A percentile compares a stretch with the other conserved stretches of the same genome.
Conservation (phyloP, 805 yeast genomes). For the Saccharomycopsis fodiens region DNA sequence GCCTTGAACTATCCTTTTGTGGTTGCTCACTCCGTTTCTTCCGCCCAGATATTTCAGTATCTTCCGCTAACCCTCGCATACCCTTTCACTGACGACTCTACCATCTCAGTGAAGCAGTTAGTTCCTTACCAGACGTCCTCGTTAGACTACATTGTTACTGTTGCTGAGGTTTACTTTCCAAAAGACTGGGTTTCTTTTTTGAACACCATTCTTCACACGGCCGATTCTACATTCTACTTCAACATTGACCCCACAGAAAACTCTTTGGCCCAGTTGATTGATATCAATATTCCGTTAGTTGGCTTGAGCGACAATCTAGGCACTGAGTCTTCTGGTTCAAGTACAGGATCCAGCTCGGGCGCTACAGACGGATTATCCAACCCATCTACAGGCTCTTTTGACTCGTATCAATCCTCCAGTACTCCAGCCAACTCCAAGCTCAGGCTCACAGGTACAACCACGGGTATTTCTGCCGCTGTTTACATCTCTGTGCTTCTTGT, state of each 20-base stretch:
- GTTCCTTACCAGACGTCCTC: slow-evolving; percentile 61
- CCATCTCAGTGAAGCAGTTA: slow-evolving; percentile 47
- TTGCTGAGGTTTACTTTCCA: slow-evolving; percentile 85
- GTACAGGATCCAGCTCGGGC: slow-evolving; percentile 7
- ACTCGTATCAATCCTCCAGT: slow-evolving; percentile 22
- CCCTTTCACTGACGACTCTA: slow-evolving; percentile 40
- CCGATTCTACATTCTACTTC: slow-evolving; percentile 51
- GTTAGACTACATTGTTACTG: slow-evolving; percentile 65
- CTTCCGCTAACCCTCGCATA: slow-evolving; percentile 66
- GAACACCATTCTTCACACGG: slow-evolving; percentile 40
- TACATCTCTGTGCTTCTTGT: slow-evolving; percentile 56
- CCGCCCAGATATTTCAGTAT: slow-evolving; percentile 79
- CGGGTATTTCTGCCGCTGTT: slow-evolving; percentile 65
- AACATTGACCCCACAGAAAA: slow-evolving; percentile 48
- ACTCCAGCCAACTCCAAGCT: slow-evolving; percentile 32
- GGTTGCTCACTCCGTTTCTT: slow-evolving; percentile 60
- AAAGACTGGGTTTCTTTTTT: slow-evolving; percentile 39
- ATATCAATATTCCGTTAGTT: slow-evolving; percentile 54
- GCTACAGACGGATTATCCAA: slow-evolving; percentile 17
- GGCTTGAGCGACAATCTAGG: slow-evolving; percentile 29
- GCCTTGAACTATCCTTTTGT: slow-evolving; percentile 81
- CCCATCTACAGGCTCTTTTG: slow-evolving; percentile 26
- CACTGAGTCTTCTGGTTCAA: slow-evolving; percentile 19
- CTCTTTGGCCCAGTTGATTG: slow-evolving; percentile 65
- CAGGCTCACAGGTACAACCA: slow-evolving; percentile 77